A percentile compares a stretch with the other conserved stretches of the same genome.
These are phyloP conservation scores for Filobasidium floriforme DNA, from an alignment of 768 basidiomycete genomes.

Conservation along the genomic window DNA sequence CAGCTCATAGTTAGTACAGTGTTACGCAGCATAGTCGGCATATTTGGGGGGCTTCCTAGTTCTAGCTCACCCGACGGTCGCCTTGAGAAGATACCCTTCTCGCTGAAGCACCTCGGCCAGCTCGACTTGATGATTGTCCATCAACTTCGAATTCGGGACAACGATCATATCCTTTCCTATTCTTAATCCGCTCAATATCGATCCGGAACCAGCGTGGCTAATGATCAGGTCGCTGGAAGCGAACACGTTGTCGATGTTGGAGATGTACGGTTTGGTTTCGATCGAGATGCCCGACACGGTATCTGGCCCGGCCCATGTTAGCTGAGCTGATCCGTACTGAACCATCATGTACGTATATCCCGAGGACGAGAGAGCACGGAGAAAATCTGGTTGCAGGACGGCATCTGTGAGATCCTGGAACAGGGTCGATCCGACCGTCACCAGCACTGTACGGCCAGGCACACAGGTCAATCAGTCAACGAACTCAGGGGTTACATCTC, in stretches of 20 bases:
- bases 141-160: conserved; percentile 76
- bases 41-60: background rate
- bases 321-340: conserved; percentile 58
- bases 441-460: conserved; percentile 48
- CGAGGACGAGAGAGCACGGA: conserved; percentile 49
- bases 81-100: conserved; percentile 14
- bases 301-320: conserved; percentile 10
- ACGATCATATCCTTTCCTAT: conserved; percentile 69
- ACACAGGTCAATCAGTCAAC: too few species aligned
- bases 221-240: conserved; percentile 68
- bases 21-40: background rate
- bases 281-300: conserved; percentile 52
- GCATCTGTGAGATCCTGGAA: conserved; percentile 68
- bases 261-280: conserved; percentile 66
- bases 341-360: conserved; percentile 61
- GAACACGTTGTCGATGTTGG: conserved; percentile 61
- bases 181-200: conserved; percentile 79
- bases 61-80: conserved; percentile 14
- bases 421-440: conserved; percentile 83
- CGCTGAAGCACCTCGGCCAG: conserved; percentile 59
- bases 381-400: conserved; percentile 55
- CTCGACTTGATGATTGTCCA: conserved; percentile 90
- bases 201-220: conserved; percentile 75
- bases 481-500: too few species aligned
- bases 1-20: background rate